Evolutionary conservation across 31 red algal species (phyloP), one percentile per base, ranked within the genome.

Genomic region (Endocladia muricata): DNA sequence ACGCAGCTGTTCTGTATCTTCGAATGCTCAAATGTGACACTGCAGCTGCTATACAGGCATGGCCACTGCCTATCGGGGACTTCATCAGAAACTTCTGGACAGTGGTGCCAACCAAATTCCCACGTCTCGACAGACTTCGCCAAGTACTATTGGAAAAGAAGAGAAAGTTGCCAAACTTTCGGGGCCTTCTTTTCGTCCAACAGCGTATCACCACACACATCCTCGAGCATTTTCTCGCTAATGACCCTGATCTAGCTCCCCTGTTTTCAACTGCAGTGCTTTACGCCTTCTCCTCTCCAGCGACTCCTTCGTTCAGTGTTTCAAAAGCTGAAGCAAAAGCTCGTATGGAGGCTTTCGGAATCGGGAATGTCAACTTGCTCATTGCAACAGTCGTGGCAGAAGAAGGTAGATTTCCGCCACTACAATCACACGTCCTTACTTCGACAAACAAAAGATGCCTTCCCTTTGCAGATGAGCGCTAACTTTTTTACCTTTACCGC

Each of bases 141-240:
- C 23, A 51, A 4, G 81, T 68, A 22, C 33, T 85, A 61, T 9
- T 85, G 59, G 29, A 63, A 22, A 73, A 85, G 33, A n/a, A 41
- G 1, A 11, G 4, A 3, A 30, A 65, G 1, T 41, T 73, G 9
- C 17, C 26, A 33, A 15, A 6, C 35, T 85, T 85, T 41, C 81
- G 81, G 15, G 81, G 81, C 57, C 67, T 85, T 41, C 23, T 85
- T 11, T 85, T 85, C 28, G 81, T 85, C 1, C 81, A 85, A 43
- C 81, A 85, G 61, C 23, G 81, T 9, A 30, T 85, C 41, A 67
- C 59, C 54, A 85, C 81, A 28, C 81, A 85, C 57, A 76, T 85
- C 7, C 11, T 85, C n/a, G 69, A 85, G 49, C 57, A 76, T n/a
- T 85, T 68, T 54, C 42, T 85, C 17, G 60, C 61, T 9, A 76